These are phyloP conservation scores for Diplodia intermedia DNA, from an alignment of 2,329 filamentous ascomycete genomes.

Conservation along the genomic window DNA sequence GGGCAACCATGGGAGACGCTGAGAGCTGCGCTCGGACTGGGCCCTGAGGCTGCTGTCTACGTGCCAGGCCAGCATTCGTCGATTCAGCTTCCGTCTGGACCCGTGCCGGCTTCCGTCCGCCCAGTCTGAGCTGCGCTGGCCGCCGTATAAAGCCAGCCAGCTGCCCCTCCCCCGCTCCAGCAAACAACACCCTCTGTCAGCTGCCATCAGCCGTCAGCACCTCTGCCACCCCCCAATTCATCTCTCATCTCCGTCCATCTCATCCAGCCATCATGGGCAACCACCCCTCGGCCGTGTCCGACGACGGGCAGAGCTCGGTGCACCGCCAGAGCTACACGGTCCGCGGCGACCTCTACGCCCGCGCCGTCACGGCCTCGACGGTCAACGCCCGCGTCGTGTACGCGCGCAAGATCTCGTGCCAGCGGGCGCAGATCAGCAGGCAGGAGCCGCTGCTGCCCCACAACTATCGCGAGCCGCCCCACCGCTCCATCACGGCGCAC, in stretches of 20 bases:
- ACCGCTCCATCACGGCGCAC: slow-evolving; percentile 29
- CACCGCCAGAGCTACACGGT: slow-evolving; percentile 27
- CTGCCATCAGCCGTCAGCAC: not conserved
- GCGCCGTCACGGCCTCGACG: slow-evolving; percentile 17
- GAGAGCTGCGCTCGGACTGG: slow-evolving; percentile 1
- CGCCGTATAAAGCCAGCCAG: slow-evolving; percentile 9
- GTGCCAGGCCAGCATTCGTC: not conserved
- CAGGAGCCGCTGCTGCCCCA: slow-evolving; percentile 11
- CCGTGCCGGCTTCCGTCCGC: slow-evolving; percentile 15
- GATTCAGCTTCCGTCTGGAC: slow-evolving; percentile 1
- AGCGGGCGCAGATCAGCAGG: slow-evolving; percentile 7
- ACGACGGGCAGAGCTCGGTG: slow-evolving; percentile 28
- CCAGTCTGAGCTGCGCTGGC: not conserved
- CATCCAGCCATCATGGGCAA: slow-evolving; percentile 10
- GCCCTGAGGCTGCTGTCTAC: not conserved
- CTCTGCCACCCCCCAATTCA: not conserved
- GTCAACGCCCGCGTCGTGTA: slow-evolving; percentile 26
- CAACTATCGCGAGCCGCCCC: slow-evolving; percentile 13
- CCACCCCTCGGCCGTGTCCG: slow-evolving; percentile 28
- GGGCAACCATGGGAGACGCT: not conserved
- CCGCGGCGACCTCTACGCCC: slow-evolving; percentile 26
- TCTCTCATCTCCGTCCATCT: not conserved
- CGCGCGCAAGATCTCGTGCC: slow-evolving; percentile 22
- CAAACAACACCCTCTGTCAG: not conserved
- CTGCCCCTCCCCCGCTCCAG: not conserved